These are phyloP conservation scores for Auricularia sp. DNA, from an alignment of 768 basidiomycete genomes.

Conservation along the genomic window DNA sequence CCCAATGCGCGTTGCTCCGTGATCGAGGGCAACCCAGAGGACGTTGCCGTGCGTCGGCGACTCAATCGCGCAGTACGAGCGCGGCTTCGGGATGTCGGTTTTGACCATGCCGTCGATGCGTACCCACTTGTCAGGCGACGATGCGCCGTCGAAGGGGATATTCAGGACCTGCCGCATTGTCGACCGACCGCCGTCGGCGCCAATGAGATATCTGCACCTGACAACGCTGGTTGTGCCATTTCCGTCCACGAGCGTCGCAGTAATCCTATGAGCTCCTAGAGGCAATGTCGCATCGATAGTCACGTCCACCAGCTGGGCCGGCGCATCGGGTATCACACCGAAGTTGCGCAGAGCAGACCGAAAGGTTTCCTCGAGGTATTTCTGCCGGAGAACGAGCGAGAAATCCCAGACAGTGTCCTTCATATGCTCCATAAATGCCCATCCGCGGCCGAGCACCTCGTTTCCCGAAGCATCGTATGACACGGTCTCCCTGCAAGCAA, in stretches of 20 bases:
- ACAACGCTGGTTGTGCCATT: neutral
- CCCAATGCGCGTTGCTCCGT: neutral
- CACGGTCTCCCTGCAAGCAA: slow-evolving; percentile 1
- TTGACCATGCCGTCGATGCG: slow-evolving; percentile 7
- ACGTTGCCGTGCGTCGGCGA: slow-evolving; percentile 6
- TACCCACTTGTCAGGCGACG: slow-evolving; percentile 3
- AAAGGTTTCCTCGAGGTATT: slow-evolving; percentile 4
- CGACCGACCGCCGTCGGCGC: slow-evolving; percentile 7
- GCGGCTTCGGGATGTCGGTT: slow-evolving; percentile 5
- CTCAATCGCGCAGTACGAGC: slow-evolving; percentile 4
- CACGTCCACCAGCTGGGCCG: neutral
- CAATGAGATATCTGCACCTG: slow-evolving; percentile 4
- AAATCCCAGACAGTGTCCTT: slow-evolving; percentile 6
- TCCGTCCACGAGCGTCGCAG: neutral
- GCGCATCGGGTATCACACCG: neutral
- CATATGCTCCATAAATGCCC: slow-evolving; percentile 3
- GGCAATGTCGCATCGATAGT: neutral
- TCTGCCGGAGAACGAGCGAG: slow-evolving; percentile 7
- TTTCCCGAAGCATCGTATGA: neutral
- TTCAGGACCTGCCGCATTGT: slow-evolving; percentile 2
- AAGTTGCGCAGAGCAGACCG: neutral
- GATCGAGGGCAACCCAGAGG: slow-evolving; percentile 3
- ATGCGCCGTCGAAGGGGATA: slow-evolving; percentile 4
- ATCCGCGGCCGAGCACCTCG: slow-evolving; percentile 2
- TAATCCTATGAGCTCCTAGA: neutral